Conservation (phyloP, 352 stramenopile species). For the Globisporangium uncinulatum region DNA sequence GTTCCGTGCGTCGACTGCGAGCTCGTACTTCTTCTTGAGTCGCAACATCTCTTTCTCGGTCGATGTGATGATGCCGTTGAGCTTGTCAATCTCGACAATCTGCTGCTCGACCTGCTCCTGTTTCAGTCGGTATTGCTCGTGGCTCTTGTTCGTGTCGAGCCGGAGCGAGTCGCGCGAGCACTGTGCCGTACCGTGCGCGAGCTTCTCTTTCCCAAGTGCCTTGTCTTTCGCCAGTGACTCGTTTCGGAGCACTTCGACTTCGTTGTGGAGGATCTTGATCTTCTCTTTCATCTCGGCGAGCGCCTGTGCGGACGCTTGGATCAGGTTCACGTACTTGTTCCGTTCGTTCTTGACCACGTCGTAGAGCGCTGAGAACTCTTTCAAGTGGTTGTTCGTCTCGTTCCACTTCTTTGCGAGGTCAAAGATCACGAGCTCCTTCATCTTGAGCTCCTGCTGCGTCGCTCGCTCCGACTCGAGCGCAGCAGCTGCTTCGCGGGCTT, state of each 20-base stretch:
- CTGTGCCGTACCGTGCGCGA: constrained; percentile 81
- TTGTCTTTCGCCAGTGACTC: constrained; percentile 92
- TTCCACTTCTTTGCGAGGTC: constrained; percentile 94
- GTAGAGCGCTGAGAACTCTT: constrained; percentile 92
- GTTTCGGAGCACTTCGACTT: constrained; percentile 92
- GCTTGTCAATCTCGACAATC: constrained; percentile 94
- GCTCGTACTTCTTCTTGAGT: constrained; percentile 91
- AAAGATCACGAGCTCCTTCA: constrained; percentile 92
- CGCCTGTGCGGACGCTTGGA: constrained; percentile 87
- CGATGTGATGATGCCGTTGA: constrained; percentile 91
- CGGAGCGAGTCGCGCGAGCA: constrained; percentile 86
- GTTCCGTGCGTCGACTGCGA: constrained; percentile 83
- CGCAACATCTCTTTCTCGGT: constrained; percentile 90
- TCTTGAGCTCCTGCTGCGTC: constrained; percentile 88
- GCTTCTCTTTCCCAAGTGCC: constrained; percentile 87
- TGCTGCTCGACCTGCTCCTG: constrained; percentile 93
- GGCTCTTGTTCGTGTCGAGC: constrained; percentile 88
- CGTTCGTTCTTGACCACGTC: constrained; percentile 95
- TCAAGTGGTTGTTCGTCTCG: constrained; percentile 90
- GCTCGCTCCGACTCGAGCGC: constrained; percentile 76
- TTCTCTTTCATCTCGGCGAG: constrained; percentile 96
- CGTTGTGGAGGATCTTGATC: constrained; percentile 94
- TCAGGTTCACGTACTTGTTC: constrained; percentile 96
- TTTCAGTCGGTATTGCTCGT: constrained; percentile 86
- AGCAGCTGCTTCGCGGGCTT: constrained; percentile 77